These are phyloP conservation scores for Dipodascus geniculatus DNA, from an alignment of 805 yeast species.

Conservation along the genomic window DNA sequence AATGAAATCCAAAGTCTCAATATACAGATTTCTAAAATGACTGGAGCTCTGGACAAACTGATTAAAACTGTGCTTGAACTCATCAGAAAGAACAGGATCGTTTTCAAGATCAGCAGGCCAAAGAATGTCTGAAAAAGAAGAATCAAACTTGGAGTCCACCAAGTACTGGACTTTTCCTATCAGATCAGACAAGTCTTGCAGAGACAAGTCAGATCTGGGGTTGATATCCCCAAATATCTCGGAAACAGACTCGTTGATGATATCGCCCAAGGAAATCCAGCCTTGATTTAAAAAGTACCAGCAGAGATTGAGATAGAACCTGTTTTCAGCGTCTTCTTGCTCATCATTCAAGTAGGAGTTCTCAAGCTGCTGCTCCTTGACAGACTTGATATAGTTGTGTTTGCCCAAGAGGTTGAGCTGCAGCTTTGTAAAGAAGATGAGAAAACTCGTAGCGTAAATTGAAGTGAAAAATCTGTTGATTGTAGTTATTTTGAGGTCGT, in stretches of 20 bases:
- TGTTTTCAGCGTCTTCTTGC: constrained; percentile 36
- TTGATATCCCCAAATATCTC: constrained; percentile 49
- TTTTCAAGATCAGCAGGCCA: constrained; percentile 44
- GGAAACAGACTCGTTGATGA: constrained; percentile 45
- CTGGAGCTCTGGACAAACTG: constrained; percentile 12
- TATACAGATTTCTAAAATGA: constrained; percentile 26
- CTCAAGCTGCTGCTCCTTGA: constrained; percentile 41
- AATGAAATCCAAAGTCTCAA: constrained; percentile 34
- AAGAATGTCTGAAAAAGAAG: constrained; percentile 28
- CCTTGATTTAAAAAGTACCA: constrained; percentile 95
- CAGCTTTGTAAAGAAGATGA: constrained; percentile 68
- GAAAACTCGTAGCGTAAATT: constrained; percentile 53
- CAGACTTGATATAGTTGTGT: constrained; percentile 69
- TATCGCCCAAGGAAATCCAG: constrained; percentile 46
- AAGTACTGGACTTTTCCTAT: constrained; percentile 25
- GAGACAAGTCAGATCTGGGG: constrained; percentile 60
- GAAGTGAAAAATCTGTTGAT: constrained; percentile 62
- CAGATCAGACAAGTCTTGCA: constrained; percentile 41
- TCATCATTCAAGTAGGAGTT: constrained; percentile 17
- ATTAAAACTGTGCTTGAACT: constrained; percentile 5
- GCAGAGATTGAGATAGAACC: constrained; percentile 72
- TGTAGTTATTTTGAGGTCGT: constrained; percentile 62
- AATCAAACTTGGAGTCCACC: constrained; percentile 22
- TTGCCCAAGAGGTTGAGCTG: constrained; percentile 86
- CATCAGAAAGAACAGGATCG: constrained; percentile 30